Conservation (phyloP, 2,329 filamentous ascomycete genomes). For the Pezicula carpinea region DNA sequence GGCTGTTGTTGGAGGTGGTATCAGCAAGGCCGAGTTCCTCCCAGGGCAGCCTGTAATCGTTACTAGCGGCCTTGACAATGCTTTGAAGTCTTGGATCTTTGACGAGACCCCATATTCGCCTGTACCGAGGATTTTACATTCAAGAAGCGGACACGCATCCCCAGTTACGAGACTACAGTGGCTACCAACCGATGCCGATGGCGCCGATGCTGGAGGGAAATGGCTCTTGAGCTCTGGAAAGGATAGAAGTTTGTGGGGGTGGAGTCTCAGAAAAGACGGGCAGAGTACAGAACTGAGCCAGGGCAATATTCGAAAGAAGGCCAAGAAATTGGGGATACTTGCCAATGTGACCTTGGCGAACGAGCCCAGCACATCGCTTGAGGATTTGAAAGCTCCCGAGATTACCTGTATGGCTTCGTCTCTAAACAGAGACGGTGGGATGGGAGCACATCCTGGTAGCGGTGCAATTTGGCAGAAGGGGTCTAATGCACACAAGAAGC, state of each 20-base stretch:
- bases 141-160: slow-evolving; percentile 82
- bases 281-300: slow-evolving; percentile 94
- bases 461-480: slow-evolving; percentile 81
- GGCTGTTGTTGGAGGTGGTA: slow-evolving; percentile 62
- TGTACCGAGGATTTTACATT: slow-evolving; percentile 78
- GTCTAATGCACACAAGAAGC: slow-evolving; percentile 51
- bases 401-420: slow-evolving; percentile 90
- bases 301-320: slow-evolving; percentile 80
- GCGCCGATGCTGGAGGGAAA: slow-evolving; percentile 82
- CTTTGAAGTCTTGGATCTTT: slow-evolving; percentile 93
- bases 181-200: slow-evolving; percentile 82
- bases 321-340: slow-evolving; percentile 78
- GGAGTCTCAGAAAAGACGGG: slow-evolving; percentile 89
- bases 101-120: slow-evolving; percentile 88
- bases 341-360: slow-evolving; percentile 50
- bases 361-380: slow-evolving; percentile 60
- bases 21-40: slow-evolving; percentile 86
- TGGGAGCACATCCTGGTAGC: slow-evolving; percentile 75
- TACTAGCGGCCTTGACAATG: slow-evolving; percentile 89
- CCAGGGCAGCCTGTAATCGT: slow-evolving; percentile 84
- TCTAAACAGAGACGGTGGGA: slow-evolving; percentile 89
- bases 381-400: slow-evolving; percentile 81
- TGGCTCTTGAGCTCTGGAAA: slow-evolving; percentile 88
- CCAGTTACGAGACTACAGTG: slow-evolving; percentile 81
- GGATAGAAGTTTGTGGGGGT: slow-evolving; percentile 92